phyloP scores from a whole-genome alignment of 2,329 filamentous ascomycete species.

The Chrysosporium queenslandicum region DNA sequence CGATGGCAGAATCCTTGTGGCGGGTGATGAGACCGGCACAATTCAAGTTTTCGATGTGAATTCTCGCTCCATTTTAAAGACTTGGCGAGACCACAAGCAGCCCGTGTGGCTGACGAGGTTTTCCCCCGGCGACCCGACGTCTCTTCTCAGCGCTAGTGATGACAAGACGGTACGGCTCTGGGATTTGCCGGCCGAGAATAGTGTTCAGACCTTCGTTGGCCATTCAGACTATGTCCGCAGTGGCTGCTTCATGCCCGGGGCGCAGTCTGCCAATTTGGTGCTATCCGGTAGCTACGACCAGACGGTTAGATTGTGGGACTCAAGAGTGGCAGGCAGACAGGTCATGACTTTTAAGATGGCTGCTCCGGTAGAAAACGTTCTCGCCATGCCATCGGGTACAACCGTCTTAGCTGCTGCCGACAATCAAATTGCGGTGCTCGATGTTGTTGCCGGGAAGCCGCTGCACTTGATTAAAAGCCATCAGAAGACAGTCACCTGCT shows the following conservation, averaged over 20 bases:
- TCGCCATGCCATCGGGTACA: constrained; percentile 77
- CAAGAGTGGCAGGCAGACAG: constrained; percentile 55
- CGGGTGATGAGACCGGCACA: constrained; percentile 80
- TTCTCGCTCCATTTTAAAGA: constrained; percentile 84
- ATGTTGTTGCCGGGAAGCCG: constrained; percentile 82
- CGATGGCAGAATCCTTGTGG: constrained; percentile 80
- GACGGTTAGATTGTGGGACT: constrained; percentile 89
- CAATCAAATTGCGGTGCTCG: constrained; percentile 79
- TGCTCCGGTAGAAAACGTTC: constrained; percentile 78
- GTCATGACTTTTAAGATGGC: constrained; percentile 93
- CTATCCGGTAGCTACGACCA: constrained; percentile 91
- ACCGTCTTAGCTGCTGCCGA: constrained; percentile 76
- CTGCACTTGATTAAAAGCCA: constrained; percentile 83
- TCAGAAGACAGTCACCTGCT: constrained; percentile 90
- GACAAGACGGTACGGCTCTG: constrained; percentile 87
- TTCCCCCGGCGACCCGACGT: constrained; percentile 78
- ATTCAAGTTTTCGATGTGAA: constrained; percentile 92
- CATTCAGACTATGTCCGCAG: constrained; percentile 88
- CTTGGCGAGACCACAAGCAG: constrained; percentile 89
- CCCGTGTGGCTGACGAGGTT: constrained; percentile 87
- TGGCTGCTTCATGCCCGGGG: constrained; percentile 70
- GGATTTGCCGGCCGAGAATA: constrained; percentile 75
- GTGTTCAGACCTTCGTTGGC: constrained; percentile 68
- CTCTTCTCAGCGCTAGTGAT: constrained; percentile 79
- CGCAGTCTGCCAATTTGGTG: constrained; percentile 56